Evolutionary conservation across 1,284 basidiomycete species (phyloP), one percentile per base, ranked within the genome.

Genomic region (Vanrija humicola): DNA sequence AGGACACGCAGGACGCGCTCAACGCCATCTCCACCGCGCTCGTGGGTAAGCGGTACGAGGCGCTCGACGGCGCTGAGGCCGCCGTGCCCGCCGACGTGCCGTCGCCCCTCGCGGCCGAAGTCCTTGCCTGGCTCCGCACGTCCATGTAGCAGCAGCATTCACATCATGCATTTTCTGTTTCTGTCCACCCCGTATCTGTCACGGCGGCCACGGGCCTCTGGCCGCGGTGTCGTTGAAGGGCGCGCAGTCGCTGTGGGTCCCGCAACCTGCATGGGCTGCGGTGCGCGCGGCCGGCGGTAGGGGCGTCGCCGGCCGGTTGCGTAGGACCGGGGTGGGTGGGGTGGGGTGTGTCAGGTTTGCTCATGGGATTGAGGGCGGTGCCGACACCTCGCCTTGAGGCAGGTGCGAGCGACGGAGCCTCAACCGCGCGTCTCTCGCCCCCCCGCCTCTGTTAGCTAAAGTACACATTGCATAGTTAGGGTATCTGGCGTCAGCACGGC

Each of bases 181-280:
- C 9, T 77, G 69, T 75, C 48, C 62, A 67, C 72, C 73, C 73
- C 73, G 75, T 77, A 77, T 77, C 75, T 77, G 75, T 77, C 75
- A 74, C 62, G 52, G 59, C 63, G 68, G 56, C 69, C 67, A 73
- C 62, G 23, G 54, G 66, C 70, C 70, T 66, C 57, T 64, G 65
- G 56, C 34, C 61, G 64, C 50, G 42, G 56, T 71, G 73, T 74
- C 73, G 74, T 65, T 57, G 51, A 50, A 73, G 66, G 73, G 73
- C 59, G 16, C 28, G 21, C 34, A 6, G 28, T 53, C 6, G 50
- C 34, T 67, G 47, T 65, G 38, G 62, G 62, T 65, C 63, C 9
- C 46, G 43, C 59, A 52, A 49, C 59, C 52, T 55, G 52, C 59
- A 18, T 29, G 53, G 50, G 53, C 50, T 50, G 51, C 48, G 25